Base-by-base conservation (phyloP, 2,329 filamentous ascomycete genomes). In the Teratosphaeria epicoccoides region DNA sequence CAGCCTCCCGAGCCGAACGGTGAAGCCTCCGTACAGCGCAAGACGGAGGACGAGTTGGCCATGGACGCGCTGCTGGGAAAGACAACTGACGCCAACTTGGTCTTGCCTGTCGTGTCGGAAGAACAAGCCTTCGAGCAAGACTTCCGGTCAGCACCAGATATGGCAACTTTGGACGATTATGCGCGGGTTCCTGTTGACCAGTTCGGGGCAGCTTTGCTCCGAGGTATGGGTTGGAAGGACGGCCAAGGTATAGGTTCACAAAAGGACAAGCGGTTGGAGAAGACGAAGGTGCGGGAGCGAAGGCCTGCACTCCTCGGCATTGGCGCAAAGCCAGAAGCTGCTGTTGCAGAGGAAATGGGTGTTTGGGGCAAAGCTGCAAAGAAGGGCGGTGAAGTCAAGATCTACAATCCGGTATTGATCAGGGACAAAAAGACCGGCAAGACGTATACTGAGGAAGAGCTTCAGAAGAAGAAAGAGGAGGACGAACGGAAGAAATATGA, bases 221-320 rank as follows among this genome's bases (percentile, higher is more conserved):
- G 90, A 26, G 89, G 90, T 9, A 96, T 97, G 87, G 93, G 93
- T 7, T 96, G 91, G 90, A 89, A 96, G 63, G 81, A 83, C 57
- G 81, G 77, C 17, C 75, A 81, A 56, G 70, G 73, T 37, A 74
- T 82, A 49, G 74, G 84, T 71, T 73, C 76, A 23, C 73, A 78
- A 50, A 69, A 69, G 24, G 68, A 69, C 17, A 68, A 58, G 60
- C 68, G 53, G 58, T 54, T 64, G 4, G 57, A 60, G 23, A 85
- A 85, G 58, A 53, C 82, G 29, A 83, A 81, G 56, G 73, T 82
- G 17, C 75, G 83, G 12, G 84, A 85, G 64, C 78, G 83, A 49
- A 80, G 90, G 47, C 84, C 88, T 14, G 88, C 88, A 53, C 78
- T 94, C 51, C 75, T 97, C 9, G 93, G 93, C 0, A 84, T 97